Conservation (phyloP, 768 basidiomycete species). For the Boletus rufocinnamomeus region DNA sequence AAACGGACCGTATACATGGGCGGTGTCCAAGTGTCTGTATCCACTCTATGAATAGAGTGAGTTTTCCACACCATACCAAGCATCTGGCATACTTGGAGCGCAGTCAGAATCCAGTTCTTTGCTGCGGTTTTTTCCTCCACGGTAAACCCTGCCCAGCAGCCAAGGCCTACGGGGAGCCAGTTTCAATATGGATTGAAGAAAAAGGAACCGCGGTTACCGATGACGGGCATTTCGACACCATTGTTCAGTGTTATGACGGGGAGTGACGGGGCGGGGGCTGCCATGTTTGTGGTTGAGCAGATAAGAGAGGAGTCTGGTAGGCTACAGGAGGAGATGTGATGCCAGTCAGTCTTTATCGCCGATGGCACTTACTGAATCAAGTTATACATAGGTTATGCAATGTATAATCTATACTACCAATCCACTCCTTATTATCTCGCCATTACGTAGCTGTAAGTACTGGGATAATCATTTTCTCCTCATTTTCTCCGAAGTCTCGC, state of each 20-base stretch:
- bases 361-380: too few relatives aligned
- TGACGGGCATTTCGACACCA: conserved; percentile 6
- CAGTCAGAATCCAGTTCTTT: conserved; percentile 4
- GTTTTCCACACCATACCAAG: background rate
- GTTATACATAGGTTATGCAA: too few relatives aligned
- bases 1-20: conserved; percentile 8
- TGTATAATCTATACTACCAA: too few relatives aligned
- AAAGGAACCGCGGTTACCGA: background rate
- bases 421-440: too few relatives aligned
- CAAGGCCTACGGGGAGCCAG: background rate
- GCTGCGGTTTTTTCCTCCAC: background rate
- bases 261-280: too few relatives aligned
- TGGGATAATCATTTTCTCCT: background rate
- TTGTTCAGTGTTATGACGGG: conserved; percentile 1
- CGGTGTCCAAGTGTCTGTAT: conserved; percentile 50
- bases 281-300: too few relatives aligned
- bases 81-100: background rate
- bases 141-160: background rate
- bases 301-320: too few relatives aligned
- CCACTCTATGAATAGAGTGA: conserved; percentile 26
- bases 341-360: too few relatives aligned
- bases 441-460: too few relatives aligned
- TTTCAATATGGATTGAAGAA: background rate
- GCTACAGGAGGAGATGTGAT: background rate
- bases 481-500: background rate